These are phyloP conservation scores for Comarum palustre DNA, from an alignment of 306 rosid species.

Conservation along the genomic window DNA sequence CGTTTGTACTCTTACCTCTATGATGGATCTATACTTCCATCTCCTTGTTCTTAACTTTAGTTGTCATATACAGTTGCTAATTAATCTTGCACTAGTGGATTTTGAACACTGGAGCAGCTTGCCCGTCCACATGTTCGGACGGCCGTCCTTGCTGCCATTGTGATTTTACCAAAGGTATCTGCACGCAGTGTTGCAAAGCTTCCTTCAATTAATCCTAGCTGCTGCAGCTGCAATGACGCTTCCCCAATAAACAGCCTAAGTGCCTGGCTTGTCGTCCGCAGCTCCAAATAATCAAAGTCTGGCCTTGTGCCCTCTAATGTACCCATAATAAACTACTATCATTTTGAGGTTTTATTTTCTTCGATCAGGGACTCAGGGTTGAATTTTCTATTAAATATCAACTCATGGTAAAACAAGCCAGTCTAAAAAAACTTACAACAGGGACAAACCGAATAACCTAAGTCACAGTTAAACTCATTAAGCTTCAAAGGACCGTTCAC, in stretches of 20 bases:
- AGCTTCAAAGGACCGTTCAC: too few relatives aligned
- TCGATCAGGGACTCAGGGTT: too few relatives aligned
- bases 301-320: background rate
- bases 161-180: background rate
- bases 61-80: background rate
- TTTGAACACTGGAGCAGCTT: slow-evolving; percentile 1
- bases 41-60: background rate
- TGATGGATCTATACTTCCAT: background rate
- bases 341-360: background rate
- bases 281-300: slow-evolving; percentile 1
- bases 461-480: too few relatives aligned
- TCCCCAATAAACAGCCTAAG: background rate
- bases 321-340: background rate
- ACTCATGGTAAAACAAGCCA: too few relatives aligned
- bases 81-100: background rate
- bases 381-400: too few relatives aligned
- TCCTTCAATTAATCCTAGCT: background rate
- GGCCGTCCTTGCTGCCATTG: background rate
- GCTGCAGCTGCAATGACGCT: background rate
- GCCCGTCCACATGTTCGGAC: background rate
- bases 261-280: background rate
- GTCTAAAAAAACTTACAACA: too few relatives aligned
- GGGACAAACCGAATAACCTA: too few relatives aligned
- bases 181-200: background rate
- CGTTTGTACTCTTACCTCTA: background rate